Evolutionary conservation across 352 stramenopile genomes (phyloP).

Genomic region (Saprolegnia diclina): DNA sequence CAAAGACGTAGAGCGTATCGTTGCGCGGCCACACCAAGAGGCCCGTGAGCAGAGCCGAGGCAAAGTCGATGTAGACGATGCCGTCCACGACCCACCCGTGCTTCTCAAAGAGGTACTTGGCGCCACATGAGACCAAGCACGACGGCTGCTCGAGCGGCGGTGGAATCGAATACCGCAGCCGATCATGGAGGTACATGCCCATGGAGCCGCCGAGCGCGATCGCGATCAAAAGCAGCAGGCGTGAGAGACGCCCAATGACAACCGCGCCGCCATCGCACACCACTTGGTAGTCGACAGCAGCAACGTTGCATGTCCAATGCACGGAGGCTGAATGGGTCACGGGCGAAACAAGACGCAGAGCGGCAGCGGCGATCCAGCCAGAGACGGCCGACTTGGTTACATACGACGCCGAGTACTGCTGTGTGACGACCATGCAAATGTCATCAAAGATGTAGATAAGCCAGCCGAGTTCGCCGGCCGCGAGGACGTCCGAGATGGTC

Average conservation of each 20-base stretch:
- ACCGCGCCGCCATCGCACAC: not conserved
- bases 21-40: not conserved
- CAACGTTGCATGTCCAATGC: not conserved
- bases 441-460: conserved; percentile 9
- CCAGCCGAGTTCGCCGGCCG: conserved; percentile 4
- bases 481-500: not conserved
- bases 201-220: conserved; percentile 4
- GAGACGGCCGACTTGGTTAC: not conserved
- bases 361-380: not conserved
- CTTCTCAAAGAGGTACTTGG: conserved; percentile 1
- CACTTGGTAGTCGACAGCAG: conserved; percentile 9
- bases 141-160: not conserved
- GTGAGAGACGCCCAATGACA: not conserved
- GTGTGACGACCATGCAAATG: not conserved
- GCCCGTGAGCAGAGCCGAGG: conserved; percentile 8
- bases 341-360: not conserved
- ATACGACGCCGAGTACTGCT: conserved; percentile 5
- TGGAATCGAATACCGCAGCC: not conserved
- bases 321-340: conserved; percentile 7
- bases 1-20: not conserved
- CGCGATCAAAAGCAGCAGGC: not conserved
- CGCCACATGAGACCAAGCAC: conserved; percentile 7
- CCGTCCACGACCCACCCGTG: not conserved
- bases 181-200: not conserved
- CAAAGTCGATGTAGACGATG: conserved; percentile 12